Evolutionary conservation across 148 eudicot genomes (phyloP), one percentile per base, ranked within the genome.

Genomic region (Euryodendron excelsum): DNA sequence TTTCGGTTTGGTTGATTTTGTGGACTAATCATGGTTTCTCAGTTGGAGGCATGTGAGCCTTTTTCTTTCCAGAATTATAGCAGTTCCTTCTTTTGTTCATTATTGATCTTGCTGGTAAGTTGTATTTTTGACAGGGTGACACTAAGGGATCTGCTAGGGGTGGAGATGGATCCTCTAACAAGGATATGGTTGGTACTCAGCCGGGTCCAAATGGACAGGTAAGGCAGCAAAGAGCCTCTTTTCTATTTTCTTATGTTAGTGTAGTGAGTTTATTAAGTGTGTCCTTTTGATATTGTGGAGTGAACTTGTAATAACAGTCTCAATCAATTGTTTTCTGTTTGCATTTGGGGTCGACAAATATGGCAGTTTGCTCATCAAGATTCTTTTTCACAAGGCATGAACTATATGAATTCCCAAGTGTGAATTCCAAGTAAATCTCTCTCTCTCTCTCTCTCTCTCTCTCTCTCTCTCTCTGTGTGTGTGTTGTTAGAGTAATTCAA

Each of bases 111-210:
- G 72, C 41, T 52, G 3, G 58, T 58, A 72, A 62, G 44, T 69
- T 13, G 47, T 21, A 34, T 27, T 14, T 82, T 86, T 36, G 39
- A 33, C 82, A 94, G 98, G 98, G 98, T 74, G 98, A 94, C 84
- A 89, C 96, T 37, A 94, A 90, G 87, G 98, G 94, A 67, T 87
- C 96, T 84, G 88, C 87, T 36, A 89, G 90, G 87, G 90, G 93
- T 58, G 85, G 83, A 13, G 98, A 92, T 73, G 88, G 87, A 65
- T 62, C 92, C 79, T 84, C 86, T 25, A 86, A 81, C 85, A 88
- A 87, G 76, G 93, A 91, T 31, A 44, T 78, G 23, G 78, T 79
- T 75, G 82, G 87, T 75, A 69, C 88, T 73, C 96, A 90, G 81
- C 48, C 86, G 28, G 86, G 41, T 69, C 82, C 88, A 37, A 88